Base-by-base conservation (phyloP, 495 filamentous ascomycete species). In the Usnea hakonensis region DNA sequence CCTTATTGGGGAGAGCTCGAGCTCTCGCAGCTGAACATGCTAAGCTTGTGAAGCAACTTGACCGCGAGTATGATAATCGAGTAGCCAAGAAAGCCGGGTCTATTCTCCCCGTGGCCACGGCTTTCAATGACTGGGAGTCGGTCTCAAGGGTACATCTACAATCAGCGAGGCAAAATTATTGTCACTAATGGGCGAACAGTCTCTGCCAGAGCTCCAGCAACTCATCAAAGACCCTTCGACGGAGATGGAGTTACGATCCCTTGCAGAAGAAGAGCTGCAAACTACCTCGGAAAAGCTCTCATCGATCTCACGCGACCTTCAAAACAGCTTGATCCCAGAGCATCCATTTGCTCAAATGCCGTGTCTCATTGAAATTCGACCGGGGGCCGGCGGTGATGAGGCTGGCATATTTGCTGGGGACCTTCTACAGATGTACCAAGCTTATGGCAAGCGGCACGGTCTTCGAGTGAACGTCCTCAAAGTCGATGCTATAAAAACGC, bases 301-400 rank as follows among this genome's bases (percentile, higher is more conserved):
- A 16, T 66, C 73, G 0, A 79, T 92, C 26, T 83, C 85, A 3
- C 78, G 77, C 21, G 79, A 81, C 36, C 78, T 98, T 13, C 88
- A 88, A 43, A 81, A 81, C 21, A 80, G 88, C 17, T 83, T 98
- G 57, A 86, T 95, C 37, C 93, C 93, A 8, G 82, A 83, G 55
- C 91, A 98, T 69, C 93, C 95, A 7, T 98, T 97, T 70, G 90
- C 90, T n/a, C 81, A 90, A 61, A 84, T 98, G 66, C 90, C 91
- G 46, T 96, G 93, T 66, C 78, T 98, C 41, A 72, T 98, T 41
- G 94, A 98, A 73, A 88, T 98, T 40, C 84, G 91, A 4, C 94
- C 94, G 8, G 94, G 94, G 3, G 91, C 90, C n/a, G 94, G 94
- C 48, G 94, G 94, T 19, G 85, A 87, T 63, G 94, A 98, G 72